Base-by-base conservation (phyloP, 106 monocot species). In the Amphibolis antarctica region DNA sequence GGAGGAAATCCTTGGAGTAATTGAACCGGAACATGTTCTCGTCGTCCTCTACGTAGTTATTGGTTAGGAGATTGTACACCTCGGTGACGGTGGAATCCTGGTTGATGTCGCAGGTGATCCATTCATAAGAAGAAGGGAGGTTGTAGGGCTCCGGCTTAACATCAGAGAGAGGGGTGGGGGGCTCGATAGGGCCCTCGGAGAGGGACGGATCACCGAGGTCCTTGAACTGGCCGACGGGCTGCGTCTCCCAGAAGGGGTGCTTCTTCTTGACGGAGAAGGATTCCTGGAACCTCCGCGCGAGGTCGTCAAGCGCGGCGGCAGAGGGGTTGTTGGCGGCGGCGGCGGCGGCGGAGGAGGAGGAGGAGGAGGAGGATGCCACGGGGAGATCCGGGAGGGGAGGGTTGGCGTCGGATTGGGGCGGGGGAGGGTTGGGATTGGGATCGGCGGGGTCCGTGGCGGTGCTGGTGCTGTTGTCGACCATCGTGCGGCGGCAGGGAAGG, bases 201-300 rank as follows among this genome's bases (percentile, higher is more conserved):
- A 90, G 65, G 57, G 59, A 44, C 15, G 75, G 15, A 52, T 90
- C 73, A 20, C 76, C 82, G 28, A 81, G 74, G 28, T 90, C 85
- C 52, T 72, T 75, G 83, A 90, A 90, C 48, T 90, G 85, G 20
- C 85, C 80, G 12, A 90, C 85, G 5, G 89, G 89, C 67, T 90
- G 89, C 44, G 89, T 90, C 70, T 90, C 89, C 89, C 89, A 90
- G 74, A 90, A 90, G 28, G 71, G 74, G 74, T 90, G 89, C 13
- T 61, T 52, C 80, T 78, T 66, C 53, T 52, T 48, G 66, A 80
- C 53, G 62, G 75, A 45, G 7, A 90, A 72, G 42, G 76, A 75
- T 20, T 85, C 85, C 76, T 90, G 82, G 48, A 90, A 72, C 36
- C 51, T 56, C 51, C 78, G 74, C 5, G 78, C 78, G 6, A 85